Base-by-base conservation (phyloP, 2,329 filamentous ascomycete species). In the Pleoardoris graminearum region DNA sequence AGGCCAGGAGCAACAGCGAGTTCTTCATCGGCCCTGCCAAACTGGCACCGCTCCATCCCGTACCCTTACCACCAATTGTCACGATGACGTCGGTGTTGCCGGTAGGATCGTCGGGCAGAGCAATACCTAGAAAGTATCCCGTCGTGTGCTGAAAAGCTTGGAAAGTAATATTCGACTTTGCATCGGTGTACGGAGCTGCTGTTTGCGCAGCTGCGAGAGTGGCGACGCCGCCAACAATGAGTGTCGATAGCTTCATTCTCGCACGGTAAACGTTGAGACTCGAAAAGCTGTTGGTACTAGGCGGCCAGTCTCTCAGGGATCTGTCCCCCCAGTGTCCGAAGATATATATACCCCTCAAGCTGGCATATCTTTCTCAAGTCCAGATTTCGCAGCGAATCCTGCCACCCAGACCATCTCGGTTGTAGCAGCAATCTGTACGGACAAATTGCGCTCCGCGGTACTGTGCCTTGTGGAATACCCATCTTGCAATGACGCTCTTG, bases 11-110 rank as follows among this genome's bases (percentile, higher is more conserved):
- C 29, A 84, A 70, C 7, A 83, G 73, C 33, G 77, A 74, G 36
- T 72, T 62, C 29, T 75, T 58, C 81, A 83, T 83, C 22, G 67
- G 62, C 3, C 77, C 76, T 7, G 75, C 74, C 25, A 82, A 67
- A 17, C 76, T 77, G 21, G 81, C 71, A 52, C 77, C 80, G 43
- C 75, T 77, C 75, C 79, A 84, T 54, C 79, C 77, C 0, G 68
- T 71, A 3, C 73, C 74, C 50, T 77, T 73, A 21, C 77, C 77
- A 6, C 80, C 76, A 39, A 84, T 71, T 53, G 82, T 78, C 7
- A 77, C 78, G 54, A 84, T 81, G 55, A 83, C 77, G 63, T 83
- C 81, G 6, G 75, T 74, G 2, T 67, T 75, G 14, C 75, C 62
- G 5, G 69, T 75, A 42, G 75, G 69, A 22, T 62, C 59, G 12